These are phyloP conservation scores for Fusarium nanum DNA, from an alignment of 2,329 filamentous ascomycete genomes.

Conservation along the genomic window DNA sequence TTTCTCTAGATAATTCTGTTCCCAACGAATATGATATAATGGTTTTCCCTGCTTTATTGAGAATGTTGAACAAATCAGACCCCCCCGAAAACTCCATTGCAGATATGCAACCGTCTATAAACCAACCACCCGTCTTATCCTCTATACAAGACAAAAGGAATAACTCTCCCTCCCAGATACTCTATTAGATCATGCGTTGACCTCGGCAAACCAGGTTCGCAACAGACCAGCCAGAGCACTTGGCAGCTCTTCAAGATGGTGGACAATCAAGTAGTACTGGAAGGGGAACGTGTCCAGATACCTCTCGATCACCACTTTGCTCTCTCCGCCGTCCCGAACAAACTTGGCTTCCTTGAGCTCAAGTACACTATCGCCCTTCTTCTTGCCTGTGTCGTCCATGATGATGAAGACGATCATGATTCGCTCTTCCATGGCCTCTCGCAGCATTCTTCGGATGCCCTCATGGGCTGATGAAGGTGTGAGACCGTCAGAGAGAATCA, in stretches of 20 bases:
- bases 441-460: slow-evolving; percentile 81
- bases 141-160: slow-evolving; percentile 1
- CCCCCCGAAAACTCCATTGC: slow-evolving; percentile 24
- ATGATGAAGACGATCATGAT: slow-evolving; percentile 99
- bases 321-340: slow-evolving; percentile 71
- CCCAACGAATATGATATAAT: neutral
- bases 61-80: slow-evolving; percentile 6
- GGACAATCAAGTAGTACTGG: slow-evolving; percentile 94
- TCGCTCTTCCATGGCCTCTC: slow-evolving; percentile 89
- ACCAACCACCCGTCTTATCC: neutral
- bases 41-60: neutral
- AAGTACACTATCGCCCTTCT: slow-evolving; percentile 75
- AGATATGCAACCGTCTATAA: slow-evolving; percentile 17
- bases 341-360: slow-evolving; percentile 91
- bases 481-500: slow-evolving; percentile 93
- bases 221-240: slow-evolving; percentile 86
- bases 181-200: slow-evolving; percentile 56
- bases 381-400: slow-evolving; percentile 74
- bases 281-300: slow-evolving; percentile 98
- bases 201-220: slow-evolving; percentile 93
- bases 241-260: slow-evolving; percentile 90
- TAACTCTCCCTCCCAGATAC: slow-evolving; percentile 2
- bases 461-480: slow-evolving; percentile 86
- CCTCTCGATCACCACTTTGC: slow-evolving; percentile 82
- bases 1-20: slow-evolving; percentile 5